Evolutionary conservation across 495 filamentous ascomycete genomes (phyloP), one percentile per base, ranked within the genome.

Genomic region (Neurospora tetraspora): DNA sequence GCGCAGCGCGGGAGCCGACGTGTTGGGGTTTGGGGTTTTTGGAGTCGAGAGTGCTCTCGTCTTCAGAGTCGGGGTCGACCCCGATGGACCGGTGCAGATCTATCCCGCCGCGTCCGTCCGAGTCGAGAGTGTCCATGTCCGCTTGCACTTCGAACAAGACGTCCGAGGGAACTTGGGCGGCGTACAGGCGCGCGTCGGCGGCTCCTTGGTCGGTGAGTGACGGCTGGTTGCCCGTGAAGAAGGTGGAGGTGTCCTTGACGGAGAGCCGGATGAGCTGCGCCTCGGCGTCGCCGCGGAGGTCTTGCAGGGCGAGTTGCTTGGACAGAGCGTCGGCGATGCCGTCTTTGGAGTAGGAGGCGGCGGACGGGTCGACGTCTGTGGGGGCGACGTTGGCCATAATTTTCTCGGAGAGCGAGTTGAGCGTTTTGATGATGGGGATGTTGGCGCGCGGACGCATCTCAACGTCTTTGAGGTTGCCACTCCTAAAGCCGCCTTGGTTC

Each of bases 381-480:
- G 93, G 91, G 6, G 90, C 87, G 20, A 96, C 93, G 72, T 93
- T 91, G 39, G 91, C 91, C 84, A 99, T 91, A 75, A 99, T 91
- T 78, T 96, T 98, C 76, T 94, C 91, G 76, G 92, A 96, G 71
- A 97, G 84, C 70, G 84, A 91, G 79, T 99, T 99, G 68, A 98
- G 82, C 0, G 92, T 92, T 40, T 90, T 88, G 76, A 98, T 90
- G 69, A 97, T 94, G 47, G 83, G 82, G 6, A 83, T 77, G 65
- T 86, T 83, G 45, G 78, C 76, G 45, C 82, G 78, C 2, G 93
- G 93, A 61, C 92, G 86, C 95, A 98, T 98, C 69, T 94, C 93
- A 23, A 90, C 77, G 77, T 98, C 95, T 40, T 93, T 92, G 65
- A 89, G 85, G 79, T 98, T 98, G 53, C 95, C 95, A 76, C 89